Conservation (phyloP, 2,329 filamentous ascomycete genomes). For the Fusarium pseudograminearum region DNA sequence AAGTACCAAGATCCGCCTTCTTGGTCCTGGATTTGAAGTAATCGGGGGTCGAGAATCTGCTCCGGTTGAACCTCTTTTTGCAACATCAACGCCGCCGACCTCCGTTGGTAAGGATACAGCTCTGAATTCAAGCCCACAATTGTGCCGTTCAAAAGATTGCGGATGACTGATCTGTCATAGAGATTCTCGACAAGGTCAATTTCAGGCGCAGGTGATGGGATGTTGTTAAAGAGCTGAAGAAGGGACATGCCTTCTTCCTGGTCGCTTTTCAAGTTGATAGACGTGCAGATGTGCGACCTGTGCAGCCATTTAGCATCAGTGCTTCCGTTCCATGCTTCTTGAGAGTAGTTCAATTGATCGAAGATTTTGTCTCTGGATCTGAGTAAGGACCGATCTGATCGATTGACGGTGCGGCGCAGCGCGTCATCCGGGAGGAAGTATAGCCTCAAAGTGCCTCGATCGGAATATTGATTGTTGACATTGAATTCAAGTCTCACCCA, state of each 20-base stretch:
- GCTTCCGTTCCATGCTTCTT: conserved; percentile 65
- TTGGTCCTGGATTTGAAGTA: conserved; percentile 71
- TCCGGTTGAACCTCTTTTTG: conserved; percentile 78
- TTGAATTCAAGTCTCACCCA: conserved; percentile 62
- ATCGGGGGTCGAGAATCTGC: conserved; percentile 77
- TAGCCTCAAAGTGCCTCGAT: conserved; percentile 60
- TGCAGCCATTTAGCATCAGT: conserved; percentile 4
- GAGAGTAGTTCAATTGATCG: conserved; percentile 66
- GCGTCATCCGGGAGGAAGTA: conserved; percentile 76
- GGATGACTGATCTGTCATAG: conserved; percentile 65
- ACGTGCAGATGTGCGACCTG: conserved; percentile 17
- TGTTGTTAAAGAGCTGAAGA: conserved; percentile 78
- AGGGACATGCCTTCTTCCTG: conserved; percentile 63
- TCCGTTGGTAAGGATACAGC: conserved; percentile 82
- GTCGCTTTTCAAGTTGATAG: conserved; percentile 45
- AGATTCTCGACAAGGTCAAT: conserved; percentile 61
- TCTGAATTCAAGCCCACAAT: conserved; percentile 71
- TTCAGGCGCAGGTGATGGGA: conserved; percentile 75
- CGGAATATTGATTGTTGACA: conserved; percentile 30
- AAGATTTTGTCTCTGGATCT: conserved; percentile 64
- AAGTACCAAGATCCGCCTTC: conserved; percentile 75
- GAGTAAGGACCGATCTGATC: conserved; percentile 59
- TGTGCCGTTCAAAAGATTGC: conserved; percentile 64
- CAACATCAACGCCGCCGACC: conserved; percentile 85
- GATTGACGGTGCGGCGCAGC: conserved; percentile 64